A percentile compares a stretch with the other conserved stretches of the same genome.
Evolutionary conservation across 1,139 yeast species (phyloP).

Genomic region (Blastobotrys illinoisensis): DNA sequence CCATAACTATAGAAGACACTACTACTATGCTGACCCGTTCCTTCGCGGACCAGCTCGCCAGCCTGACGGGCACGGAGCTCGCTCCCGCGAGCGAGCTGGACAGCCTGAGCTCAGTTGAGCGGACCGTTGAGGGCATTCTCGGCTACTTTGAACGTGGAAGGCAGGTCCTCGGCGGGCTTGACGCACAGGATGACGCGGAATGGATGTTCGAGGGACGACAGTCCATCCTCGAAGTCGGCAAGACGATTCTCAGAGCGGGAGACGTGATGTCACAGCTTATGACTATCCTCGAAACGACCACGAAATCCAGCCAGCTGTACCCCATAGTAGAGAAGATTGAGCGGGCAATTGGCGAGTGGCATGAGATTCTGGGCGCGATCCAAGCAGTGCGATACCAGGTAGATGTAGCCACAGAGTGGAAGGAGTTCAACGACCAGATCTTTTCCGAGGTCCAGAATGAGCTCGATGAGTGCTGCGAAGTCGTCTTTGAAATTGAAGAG

Average conservation of each 20-base stretch:
- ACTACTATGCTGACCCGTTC: constrained; percentile 13
- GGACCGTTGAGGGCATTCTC: constrained; percentile 19
- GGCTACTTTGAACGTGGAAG: constrained; percentile 21
- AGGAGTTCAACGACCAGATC: constrained; percentile 50
- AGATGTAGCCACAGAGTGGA: constrained; percentile 52
- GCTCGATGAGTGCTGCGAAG: constrained; percentile 41
- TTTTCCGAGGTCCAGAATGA: constrained; percentile 49
- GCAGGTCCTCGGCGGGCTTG: constrained; percentile 19
- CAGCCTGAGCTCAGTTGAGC: constrained; percentile 5
- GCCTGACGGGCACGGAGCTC: constrained; percentile 12
- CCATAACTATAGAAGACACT: not conserved
- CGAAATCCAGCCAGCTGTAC: constrained; percentile 6
- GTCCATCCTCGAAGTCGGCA: constrained; percentile 40
- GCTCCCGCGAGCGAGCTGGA: constrained; percentile 11
- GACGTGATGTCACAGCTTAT: constrained; percentile 41
- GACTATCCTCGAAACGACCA: constrained; percentile 34
- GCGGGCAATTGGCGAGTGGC: constrained; percentile 30
- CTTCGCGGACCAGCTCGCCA: constrained; percentile 18
- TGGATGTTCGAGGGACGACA: constrained; percentile 49
- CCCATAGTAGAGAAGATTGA: constrained; percentile 22
- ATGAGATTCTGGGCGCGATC: constrained; percentile 39
- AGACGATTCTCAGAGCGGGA: constrained; percentile 44
- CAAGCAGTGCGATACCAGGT: constrained; percentile 41
- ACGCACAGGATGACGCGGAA: constrained; percentile 29
- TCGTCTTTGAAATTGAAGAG: constrained; percentile 32